Evolutionary conservation across 2,329 filamentous ascomycete species (phyloP).

Genomic region (Stachybotrys elegans): DNA sequence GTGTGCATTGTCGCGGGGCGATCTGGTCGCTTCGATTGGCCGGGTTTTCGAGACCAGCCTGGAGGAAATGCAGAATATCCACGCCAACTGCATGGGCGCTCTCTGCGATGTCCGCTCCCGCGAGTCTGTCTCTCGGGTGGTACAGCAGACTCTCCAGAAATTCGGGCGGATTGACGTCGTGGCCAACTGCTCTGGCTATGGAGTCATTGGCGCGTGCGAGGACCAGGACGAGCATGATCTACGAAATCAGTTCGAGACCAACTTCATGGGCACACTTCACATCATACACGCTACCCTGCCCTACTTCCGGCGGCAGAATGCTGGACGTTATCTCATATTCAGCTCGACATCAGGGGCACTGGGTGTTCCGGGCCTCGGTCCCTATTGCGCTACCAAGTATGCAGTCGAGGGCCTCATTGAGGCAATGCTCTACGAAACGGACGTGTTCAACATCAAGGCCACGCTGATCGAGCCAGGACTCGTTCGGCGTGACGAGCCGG

Average conservation of each 20-base stretch:
- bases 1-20: slow-evolving; percentile 71
- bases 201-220: slow-evolving; percentile 91
- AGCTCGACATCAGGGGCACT: slow-evolving; percentile 87
- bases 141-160: slow-evolving; percentile 63
- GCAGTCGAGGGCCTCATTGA: slow-evolving; percentile 94
- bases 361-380: slow-evolving; percentile 88
- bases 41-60: slow-evolving; percentile 72
- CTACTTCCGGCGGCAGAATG: slow-evolving; percentile 72
- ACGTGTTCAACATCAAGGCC: slow-evolving; percentile 85
- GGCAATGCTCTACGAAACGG: slow-evolving; percentile 93
- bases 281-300: slow-evolving; percentile 87
- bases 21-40: slow-evolving; percentile 82
- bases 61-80: slow-evolving; percentile 66
- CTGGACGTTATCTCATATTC: slow-evolving; percentile 87
- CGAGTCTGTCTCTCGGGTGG: slow-evolving; percentile 67
- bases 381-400: slow-evolving; percentile 96
- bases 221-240: slow-evolving; percentile 95
- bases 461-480: slow-evolving; percentile 90
- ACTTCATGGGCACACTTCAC: slow-evolving; percentile 92
- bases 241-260: slow-evolving; percentile 94
- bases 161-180: slow-evolving; percentile 86
- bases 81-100: slow-evolving; percentile 70
- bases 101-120: slow-evolving; percentile 85
- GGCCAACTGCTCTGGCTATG: slow-evolving; percentile 91
- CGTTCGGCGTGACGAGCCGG: slow-evolving; percentile 78